These are phyloP conservation scores for Evernia prunastri DNA, from an alignment of 495 filamentous ascomycete species.

Conservation along the genomic window DNA sequence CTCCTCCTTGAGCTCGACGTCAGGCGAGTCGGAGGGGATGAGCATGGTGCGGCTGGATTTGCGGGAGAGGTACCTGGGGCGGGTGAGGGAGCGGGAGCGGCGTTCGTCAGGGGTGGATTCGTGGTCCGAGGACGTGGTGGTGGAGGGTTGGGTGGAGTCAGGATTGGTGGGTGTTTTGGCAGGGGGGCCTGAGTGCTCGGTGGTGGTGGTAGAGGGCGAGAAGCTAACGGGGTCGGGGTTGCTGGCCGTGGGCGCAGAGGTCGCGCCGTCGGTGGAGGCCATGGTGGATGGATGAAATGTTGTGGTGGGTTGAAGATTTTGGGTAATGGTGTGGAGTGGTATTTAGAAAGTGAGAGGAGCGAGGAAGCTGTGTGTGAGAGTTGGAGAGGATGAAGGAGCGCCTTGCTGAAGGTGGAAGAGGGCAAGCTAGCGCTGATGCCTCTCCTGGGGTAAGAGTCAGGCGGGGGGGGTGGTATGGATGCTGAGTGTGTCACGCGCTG, in stretches of 20 bases:
- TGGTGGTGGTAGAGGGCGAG: neutral
- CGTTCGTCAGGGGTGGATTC: slow-evolving; percentile 2
- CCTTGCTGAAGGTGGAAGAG: neutral
- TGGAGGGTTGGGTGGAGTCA: slow-evolving; percentile 13
- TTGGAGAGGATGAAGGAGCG: neutral
- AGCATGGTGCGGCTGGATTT: slow-evolving; percentile 78
- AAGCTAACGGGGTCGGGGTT: neutral
- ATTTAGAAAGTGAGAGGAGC: neutral
- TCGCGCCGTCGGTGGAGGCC: slow-evolving; percentile 7
- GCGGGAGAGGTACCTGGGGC: slow-evolving; percentile 51
- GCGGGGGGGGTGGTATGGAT: neutral
- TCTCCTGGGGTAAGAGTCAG: neutral
- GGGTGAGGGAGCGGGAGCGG: slow-evolving; percentile 25
- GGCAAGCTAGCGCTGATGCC: slow-evolving; percentile 2
- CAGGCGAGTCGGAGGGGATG: slow-evolving; percentile 63
- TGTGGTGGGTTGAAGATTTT: neutral
- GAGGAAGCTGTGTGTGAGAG: neutral
- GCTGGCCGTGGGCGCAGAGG: neutral
- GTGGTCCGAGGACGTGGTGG: slow-evolving; percentile 10
- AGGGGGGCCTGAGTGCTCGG: neutral
- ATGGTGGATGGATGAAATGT: neutral
- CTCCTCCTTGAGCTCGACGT: slow-evolving; percentile 59
- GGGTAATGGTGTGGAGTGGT: neutral
- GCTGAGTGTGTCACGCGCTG: neutral
- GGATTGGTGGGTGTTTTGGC: slow-evolving; percentile 1